Base-by-base conservation (phyloP, 2,329 filamentous ascomycete genomes). In the Colletotrichum salicis region DNA sequence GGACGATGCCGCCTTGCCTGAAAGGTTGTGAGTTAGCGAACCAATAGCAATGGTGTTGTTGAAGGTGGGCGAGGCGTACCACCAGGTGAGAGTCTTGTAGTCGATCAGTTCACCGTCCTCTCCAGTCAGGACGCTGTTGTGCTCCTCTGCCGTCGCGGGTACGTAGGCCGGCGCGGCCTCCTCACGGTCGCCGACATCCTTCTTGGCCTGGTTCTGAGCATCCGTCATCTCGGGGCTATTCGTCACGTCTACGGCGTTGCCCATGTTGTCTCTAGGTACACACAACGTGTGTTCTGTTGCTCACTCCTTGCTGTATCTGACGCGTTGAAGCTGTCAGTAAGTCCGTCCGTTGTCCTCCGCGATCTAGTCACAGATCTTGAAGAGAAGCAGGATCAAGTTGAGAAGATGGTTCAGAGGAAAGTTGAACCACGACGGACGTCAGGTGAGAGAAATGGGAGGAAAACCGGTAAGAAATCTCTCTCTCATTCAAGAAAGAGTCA, bases 1-100 rank as follows among this genome's bases (percentile, higher is more conserved):
- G 75, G 55, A 85, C 79, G 29, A 85, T 80, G 2, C 82, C 82
- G 41, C 84, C 84, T 79, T 86, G 83, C 83, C 83, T 83, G 55
- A n/a, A 1, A 4, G 22, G 24, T 3, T 8, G 5, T 41, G 15
- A 8, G 41, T 62, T 12, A 67, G 58, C 13, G 4, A 24, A 22
- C 7, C n/a, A 3, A 13, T 13, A 7, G 41, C 19, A 1, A 2
- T 10, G 31, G 19, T 1, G n/a, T 2, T 19, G 5, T 24, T 12
- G 13, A 6, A 24, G n/a, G 8, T 24, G 24, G 8, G 7, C 11
- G 11, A 4, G 22, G 76, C 81, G 33, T 80, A 82, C 81, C 81
- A 83, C 81, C 81, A 83, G 11, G 77, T 78, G 37, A 83, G 72
- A 1, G 79, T 81, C 76, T 81, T 82, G 75, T 82, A 82, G 70